These are phyloP conservation scores for Leishmania tropica DNA, from an alignment of 208 protist genomes.

Conservation along the genomic window DNA sequence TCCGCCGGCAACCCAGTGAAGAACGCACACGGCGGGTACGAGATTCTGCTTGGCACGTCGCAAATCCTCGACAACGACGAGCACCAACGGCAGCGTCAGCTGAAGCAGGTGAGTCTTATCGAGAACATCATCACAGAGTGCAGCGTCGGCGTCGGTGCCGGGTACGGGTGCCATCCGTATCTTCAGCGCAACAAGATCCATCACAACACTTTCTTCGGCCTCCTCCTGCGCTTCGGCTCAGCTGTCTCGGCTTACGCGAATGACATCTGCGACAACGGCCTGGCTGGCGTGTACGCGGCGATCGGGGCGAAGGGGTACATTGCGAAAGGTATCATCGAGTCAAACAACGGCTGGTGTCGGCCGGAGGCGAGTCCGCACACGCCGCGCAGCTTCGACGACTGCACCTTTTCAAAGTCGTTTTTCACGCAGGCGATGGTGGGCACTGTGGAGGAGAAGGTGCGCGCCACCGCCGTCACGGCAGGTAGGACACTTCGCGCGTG, in stretches of 20 bases:
- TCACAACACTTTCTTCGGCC: constrained; percentile 83
- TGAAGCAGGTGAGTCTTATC: constrained; percentile 70
- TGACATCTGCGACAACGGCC: constrained; percentile 68
- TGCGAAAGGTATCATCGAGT: constrained; percentile 34
- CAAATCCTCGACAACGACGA: constrained; percentile 39
- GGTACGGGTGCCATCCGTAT: constrained; percentile 76
- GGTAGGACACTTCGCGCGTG: background rate
- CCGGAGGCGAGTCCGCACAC: constrained; percentile 36
- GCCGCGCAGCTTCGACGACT: constrained; percentile 50
- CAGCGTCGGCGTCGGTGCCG: constrained; percentile 72
- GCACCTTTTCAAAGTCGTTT: constrained; percentile 29
- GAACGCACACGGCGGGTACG: constrained; percentile 64
- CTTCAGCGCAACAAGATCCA: constrained; percentile 66
- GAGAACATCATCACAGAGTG: constrained; percentile 77
- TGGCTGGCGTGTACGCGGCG: constrained; percentile 78
- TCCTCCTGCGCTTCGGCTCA: constrained; percentile 75
- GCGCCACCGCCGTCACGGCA: background rate
- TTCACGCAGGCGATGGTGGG: constrained; percentile 8
- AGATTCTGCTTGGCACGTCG: constrained; percentile 61
- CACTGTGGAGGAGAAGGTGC: constrained; percentile 7
- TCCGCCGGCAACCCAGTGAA: constrained; percentile 24
- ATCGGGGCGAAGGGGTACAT: constrained; percentile 71
- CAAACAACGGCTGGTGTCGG: constrained; percentile 82
- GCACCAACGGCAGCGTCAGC: constrained; percentile 56
- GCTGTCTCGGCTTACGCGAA: constrained; percentile 61